Conservation (phyloP, 2,329 filamentous ascomycete genomes). For the Talaromyces amestolkiae region DNA sequence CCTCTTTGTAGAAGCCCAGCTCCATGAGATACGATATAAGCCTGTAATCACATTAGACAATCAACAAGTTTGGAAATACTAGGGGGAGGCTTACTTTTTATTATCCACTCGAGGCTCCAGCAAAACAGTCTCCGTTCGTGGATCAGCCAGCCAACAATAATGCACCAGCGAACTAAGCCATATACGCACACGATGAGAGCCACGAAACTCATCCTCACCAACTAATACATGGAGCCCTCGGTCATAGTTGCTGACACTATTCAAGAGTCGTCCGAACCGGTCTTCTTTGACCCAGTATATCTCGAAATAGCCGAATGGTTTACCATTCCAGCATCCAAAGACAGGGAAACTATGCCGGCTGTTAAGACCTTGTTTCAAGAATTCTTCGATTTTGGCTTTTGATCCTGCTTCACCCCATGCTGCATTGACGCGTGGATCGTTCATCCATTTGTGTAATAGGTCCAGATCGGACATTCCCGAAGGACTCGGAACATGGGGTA, state of each 20-base stretch:
- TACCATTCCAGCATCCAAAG: conserved; percentile 90
- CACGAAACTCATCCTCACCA: conserved; percentile 88
- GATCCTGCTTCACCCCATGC: conserved; percentile 74
- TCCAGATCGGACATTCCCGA: conserved; percentile 57
- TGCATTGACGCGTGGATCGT: conserved; percentile 74
- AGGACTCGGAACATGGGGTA: conserved; percentile 29
- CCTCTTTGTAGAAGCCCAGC: conserved; percentile 80
- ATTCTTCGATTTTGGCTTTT: conserved; percentile 59
- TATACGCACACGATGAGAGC: conserved; percentile 67
- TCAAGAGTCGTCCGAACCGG: conserved; percentile 66
- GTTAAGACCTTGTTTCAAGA: conserved; percentile 64
- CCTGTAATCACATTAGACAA: conserved; percentile 40
- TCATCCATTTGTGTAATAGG: conserved; percentile 84
- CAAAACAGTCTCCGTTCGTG: conserved; percentile 76
- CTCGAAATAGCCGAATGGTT: conserved; percentile 96
- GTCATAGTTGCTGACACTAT: conserved; percentile 73
- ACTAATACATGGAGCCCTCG: conserved; percentile 84
- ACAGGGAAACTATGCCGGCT: conserved; percentile 80
- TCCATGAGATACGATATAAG: conserved; percentile 68
- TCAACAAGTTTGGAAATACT: too few species aligned
- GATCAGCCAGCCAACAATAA: conserved; percentile 74
- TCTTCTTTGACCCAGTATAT: conserved; percentile 99
- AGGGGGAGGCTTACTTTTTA: conserved; percentile 58
- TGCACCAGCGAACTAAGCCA: conserved; percentile 90
- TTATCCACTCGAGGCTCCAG: conserved; percentile 93